Evolutionary conservation across 2,329 filamentous ascomycete species (phyloP).

Genomic region (Plenodomus lindquistii): DNA sequence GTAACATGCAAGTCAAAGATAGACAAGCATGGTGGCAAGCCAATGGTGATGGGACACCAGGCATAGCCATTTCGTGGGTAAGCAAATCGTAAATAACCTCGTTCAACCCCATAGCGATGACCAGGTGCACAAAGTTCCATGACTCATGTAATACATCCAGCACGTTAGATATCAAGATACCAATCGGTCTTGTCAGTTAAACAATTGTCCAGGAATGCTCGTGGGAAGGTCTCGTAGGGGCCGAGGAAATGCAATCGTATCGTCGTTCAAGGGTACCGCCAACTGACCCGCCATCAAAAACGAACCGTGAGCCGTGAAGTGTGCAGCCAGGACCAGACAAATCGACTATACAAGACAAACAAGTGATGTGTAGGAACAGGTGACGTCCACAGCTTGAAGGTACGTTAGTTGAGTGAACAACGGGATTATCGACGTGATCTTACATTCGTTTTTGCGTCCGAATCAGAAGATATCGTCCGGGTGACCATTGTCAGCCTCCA

Average conservation of each 20-base stretch:
- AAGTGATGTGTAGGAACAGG: background rate
- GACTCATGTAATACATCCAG: background rate
- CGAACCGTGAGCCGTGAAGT: background rate
- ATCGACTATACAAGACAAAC: background rate
- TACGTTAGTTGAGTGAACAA: background rate
- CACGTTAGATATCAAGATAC: background rate
- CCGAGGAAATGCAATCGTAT: background rate
- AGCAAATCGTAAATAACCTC: background rate
- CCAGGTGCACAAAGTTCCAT: background rate
- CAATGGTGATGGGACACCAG: background rate
- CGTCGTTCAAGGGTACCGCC: no score
- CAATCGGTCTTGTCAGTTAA: background rate
- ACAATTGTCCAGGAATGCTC: background rate
- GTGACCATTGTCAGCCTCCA: no score
- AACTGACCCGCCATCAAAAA: no score
- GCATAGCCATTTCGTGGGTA: background rate
- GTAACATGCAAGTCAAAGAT: background rate
- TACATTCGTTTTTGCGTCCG: background rate
- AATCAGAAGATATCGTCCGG: background rate
- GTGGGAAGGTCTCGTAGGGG: background rate
- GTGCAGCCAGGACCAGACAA: background rate
- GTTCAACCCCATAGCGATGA: background rate
- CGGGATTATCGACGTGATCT: background rate
- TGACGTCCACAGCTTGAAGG: background rate
- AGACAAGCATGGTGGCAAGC: background rate